phyloP scores from a whole-genome alignment of 768 basidiomycete genomes.

The Boletus tylopilopsis region DNA sequence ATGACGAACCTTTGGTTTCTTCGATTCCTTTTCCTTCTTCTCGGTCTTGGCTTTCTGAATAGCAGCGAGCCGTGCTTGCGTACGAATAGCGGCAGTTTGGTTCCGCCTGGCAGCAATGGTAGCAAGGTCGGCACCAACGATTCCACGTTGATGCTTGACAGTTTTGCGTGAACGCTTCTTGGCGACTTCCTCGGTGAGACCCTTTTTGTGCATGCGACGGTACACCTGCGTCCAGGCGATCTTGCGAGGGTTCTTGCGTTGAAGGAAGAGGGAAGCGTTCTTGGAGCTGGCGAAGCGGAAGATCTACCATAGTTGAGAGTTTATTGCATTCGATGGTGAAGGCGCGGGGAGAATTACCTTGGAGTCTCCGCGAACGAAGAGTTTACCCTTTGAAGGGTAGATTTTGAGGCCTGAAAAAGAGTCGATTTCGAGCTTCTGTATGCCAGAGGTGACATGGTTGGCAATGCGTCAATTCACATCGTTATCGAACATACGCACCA shows the following conservation, averaged over 20 bases:
- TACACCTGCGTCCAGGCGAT: slow-evolving; percentile 95
- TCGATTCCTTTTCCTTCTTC: slow-evolving; percentile 94
- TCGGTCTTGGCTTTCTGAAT: slow-evolving; percentile 93
- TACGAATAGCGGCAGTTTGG: slow-evolving; percentile 82
- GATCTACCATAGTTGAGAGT: slow-evolving; percentile 49
- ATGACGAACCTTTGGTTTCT: slow-evolving; percentile 71
- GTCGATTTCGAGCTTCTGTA: slow-evolving; percentile 96
- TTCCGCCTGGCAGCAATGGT: slow-evolving; percentile 90
- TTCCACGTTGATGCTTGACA: slow-evolving; percentile 97
- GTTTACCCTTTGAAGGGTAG: slow-evolving; percentile 96
- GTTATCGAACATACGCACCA: slow-evolving; percentile 17
- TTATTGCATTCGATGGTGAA: too few relatives aligned
- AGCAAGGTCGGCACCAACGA: slow-evolving; percentile 93
- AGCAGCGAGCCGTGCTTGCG: slow-evolving; percentile 77
- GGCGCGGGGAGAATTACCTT: slow-evolving; percentile 50
- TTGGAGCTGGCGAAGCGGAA: slow-evolving; percentile 95
- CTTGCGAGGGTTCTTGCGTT: slow-evolving; percentile 99
- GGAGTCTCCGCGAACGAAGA: slow-evolving; percentile 94
- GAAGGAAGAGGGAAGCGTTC: slow-evolving; percentile 94
- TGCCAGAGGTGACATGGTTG: slow-evolving; percentile 11
- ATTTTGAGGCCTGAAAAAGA: slow-evolving; percentile 96
- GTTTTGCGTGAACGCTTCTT: slow-evolving; percentile 98
- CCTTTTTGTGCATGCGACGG: slow-evolving; percentile 99
- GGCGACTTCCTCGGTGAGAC: slow-evolving; percentile 96
- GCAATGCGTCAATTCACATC: not conserved